A percentile compares a stretch with the other conserved stretches of the same genome.
These are phyloP conservation scores for Lentinula boryana DNA, from an alignment of 768 basidiomycete species.

Conservation along the genomic window DNA sequence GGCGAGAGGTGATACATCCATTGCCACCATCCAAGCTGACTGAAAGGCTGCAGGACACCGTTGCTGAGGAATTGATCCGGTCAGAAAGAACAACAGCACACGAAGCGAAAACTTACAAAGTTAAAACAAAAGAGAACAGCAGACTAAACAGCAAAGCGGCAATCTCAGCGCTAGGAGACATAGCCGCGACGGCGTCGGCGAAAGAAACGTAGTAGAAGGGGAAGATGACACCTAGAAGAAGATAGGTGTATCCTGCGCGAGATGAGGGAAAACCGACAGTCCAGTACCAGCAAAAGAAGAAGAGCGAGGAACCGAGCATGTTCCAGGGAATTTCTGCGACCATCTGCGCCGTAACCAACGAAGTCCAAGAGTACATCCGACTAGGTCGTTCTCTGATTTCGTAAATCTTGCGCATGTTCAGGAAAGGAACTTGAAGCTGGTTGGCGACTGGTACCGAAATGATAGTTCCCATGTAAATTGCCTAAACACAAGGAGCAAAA, in stretches of 20 bases:
- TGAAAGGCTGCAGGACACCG: slow-evolving; percentile 63
- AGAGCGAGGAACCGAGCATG: slow-evolving; percentile 46
- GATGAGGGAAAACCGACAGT: slow-evolving; percentile 53
- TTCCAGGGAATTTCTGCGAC: slow-evolving; percentile 60
- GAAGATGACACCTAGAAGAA: slow-evolving; percentile 47
- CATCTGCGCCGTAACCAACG: slow-evolving; percentile 48
- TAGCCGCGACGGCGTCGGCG: slow-evolving; percentile 54
- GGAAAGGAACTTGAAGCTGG: slow-evolving; percentile 59
- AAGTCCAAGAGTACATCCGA: slow-evolving; percentile 61
- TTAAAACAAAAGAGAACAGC: slow-evolving; percentile 57
- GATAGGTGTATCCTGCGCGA: slow-evolving; percentile 55
- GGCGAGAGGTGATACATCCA: slow-evolving; percentile 64
- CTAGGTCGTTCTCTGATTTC: slow-evolving; percentile 65
- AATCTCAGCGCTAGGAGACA: slow-evolving; percentile 55
- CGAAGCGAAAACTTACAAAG: slow-evolving; percentile 37
- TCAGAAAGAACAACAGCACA: neutral
- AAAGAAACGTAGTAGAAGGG: slow-evolving; percentile 60
- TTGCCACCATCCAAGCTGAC: slow-evolving; percentile 59
- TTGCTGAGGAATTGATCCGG: slow-evolving; percentile 28
- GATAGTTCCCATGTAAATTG: slow-evolving; percentile 53
- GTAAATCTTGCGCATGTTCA: slow-evolving; percentile 53
- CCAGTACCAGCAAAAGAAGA: slow-evolving; percentile 69
- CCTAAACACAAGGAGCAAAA: slow-evolving; percentile 19
- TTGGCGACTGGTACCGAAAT: slow-evolving; percentile 35
- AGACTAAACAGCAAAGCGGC: slow-evolving; percentile 53